A percentile compares a stretch with the other conserved stretches of the same genome.
Conservation (phyloP, 495 filamentous ascomycete genomes). For the Penicillium diatomitis region DNA sequence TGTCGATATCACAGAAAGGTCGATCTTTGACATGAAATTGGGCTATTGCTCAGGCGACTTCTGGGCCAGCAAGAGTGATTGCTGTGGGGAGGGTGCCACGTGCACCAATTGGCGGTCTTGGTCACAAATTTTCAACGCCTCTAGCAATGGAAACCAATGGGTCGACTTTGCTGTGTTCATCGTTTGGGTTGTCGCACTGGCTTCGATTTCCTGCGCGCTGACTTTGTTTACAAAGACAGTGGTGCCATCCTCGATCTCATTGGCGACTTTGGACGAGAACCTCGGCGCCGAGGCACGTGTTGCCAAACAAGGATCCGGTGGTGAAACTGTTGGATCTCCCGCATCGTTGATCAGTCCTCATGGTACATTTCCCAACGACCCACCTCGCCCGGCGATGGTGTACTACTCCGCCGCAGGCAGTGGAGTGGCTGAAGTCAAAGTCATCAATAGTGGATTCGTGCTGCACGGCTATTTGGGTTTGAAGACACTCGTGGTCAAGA, state of each 20-base stretch:
- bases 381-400: constrained; percentile 58
- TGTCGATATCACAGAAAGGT: constrained; percentile 76
- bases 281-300: constrained; percentile 42
- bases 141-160: constrained; percentile 46
- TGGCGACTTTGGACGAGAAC: constrained; percentile 85
- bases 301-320: constrained; percentile 28
- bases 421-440: constrained; percentile 94
- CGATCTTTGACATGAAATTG: constrained; percentile 81
- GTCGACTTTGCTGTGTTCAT: constrained; percentile 73
- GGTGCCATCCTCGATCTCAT: constrained; percentile 75
- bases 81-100: constrained; percentile 54
- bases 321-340: constrained; percentile 26
- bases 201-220: constrained; percentile 66
- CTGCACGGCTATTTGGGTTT: constrained; percentile 91
- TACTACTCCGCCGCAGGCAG: constrained; percentile 96
- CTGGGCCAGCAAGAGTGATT: constrained; percentile 65
- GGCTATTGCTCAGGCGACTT: constrained; percentile 71
- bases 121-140: constrained; percentile 54
- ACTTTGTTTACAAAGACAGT: constrained; percentile 85
- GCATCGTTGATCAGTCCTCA: constrained; percentile 23
- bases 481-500: constrained; percentile 83
- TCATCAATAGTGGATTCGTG: constrained; percentile 95
- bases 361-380: constrained; percentile 18
- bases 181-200: constrained; percentile 56
- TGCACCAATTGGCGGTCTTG: constrained; percentile 72